These are phyloP conservation scores for Thermochaetoides thermophila DNA, from an alignment of 495 filamentous ascomycete species.

Conservation along the genomic window DNA sequence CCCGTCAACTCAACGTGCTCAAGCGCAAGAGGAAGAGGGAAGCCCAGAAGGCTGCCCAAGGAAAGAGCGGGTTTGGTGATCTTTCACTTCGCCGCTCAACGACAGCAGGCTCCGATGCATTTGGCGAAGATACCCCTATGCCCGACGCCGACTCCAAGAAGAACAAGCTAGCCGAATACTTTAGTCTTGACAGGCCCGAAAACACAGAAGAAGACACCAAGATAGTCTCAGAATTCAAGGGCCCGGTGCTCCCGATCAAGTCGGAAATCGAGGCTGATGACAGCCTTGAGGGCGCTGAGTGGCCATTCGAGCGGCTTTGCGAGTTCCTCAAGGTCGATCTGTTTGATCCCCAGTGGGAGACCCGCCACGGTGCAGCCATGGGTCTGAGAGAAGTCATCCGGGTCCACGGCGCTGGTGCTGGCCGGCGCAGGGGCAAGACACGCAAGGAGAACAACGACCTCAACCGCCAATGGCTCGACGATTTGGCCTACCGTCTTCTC, in stretches of 20 bases:
- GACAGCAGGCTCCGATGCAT: constrained; percentile 32
- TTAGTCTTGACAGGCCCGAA: constrained; percentile 59
- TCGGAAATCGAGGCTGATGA: constrained; percentile 53
- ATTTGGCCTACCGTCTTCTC: constrained; percentile 79
- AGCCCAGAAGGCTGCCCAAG: constrained; percentile 60
- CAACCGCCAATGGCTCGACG: constrained; percentile 79
- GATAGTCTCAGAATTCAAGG: constrained; percentile 92
- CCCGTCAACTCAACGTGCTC: constrained; percentile 81
- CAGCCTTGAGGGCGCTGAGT: constrained; percentile 66
- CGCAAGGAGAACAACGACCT: constrained; percentile 59
- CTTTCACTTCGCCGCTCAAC: constrained; percentile 56
- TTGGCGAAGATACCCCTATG: constrained; percentile 41
- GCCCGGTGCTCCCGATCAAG: constrained; percentile 45
- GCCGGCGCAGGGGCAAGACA: constrained; percentile 54
- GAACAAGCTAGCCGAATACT: constrained; percentile 73
- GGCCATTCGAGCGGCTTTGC: constrained; percentile 88
- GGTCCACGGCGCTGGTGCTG: constrained; percentile 85
- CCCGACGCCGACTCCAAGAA: constrained; percentile 47
- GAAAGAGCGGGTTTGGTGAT: constrained; percentile 67
- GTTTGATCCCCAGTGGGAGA: constrained; percentile 90
- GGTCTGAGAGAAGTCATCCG: constrained; percentile 82
- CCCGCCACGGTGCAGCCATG: constrained; percentile 94
- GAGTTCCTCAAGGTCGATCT: constrained; percentile 86
- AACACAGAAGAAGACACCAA: constrained; percentile 77
- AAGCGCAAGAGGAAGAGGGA: constrained; percentile 80